These are phyloP conservation scores for Fusarium sp. DNA, from an alignment of 2,329 filamentous ascomycete genomes.

Conservation along the genomic window DNA sequence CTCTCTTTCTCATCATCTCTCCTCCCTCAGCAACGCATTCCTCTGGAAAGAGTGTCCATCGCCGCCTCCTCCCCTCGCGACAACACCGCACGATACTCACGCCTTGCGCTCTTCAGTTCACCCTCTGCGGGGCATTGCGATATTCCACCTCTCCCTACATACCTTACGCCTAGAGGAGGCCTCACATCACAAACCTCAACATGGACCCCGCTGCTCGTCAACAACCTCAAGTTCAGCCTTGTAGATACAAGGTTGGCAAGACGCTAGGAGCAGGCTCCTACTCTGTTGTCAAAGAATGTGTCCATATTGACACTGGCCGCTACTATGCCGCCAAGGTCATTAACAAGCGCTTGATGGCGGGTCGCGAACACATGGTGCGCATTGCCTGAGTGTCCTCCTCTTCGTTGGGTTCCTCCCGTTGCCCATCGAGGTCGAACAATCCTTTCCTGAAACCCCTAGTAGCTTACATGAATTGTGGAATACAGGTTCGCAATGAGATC, in stretches of 20 bases:
- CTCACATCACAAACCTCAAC: conserved; percentile 11
- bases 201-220: conserved; percentile 43
- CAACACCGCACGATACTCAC: not conserved
- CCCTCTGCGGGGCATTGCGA: conserved; percentile 33
- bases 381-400: not conserved
- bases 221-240: conserved; percentile 83
- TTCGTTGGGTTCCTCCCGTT: not conserved
- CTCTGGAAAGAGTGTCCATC: not conserved
- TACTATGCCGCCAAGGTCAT: conserved; percentile 99
- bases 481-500: conserved; percentile 94
- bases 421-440: not conserved
- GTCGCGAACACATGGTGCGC: conserved; percentile 94
- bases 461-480: conserved; percentile 29
- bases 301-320: conserved; percentile 96
- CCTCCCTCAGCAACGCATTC: not conserved
- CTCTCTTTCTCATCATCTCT: not conserved
- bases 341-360: conserved; percentile 98
- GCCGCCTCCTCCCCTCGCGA: not conserved
- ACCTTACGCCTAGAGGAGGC: conserved; percentile 1
- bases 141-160: conserved; percentile 4
- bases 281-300: conserved; percentile 98
- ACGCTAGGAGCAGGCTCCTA: conserved; percentile 96
- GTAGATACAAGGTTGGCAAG: conserved; percentile 98
- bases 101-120: not conserved
- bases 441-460: not conserved